Percentiles rank a stretch among this genome's conserved stretches.
These are phyloP conservation scores for Teunomyces tritomae DNA, from an alignment of 805 yeast genomes.

Conservation along the genomic window DNA sequence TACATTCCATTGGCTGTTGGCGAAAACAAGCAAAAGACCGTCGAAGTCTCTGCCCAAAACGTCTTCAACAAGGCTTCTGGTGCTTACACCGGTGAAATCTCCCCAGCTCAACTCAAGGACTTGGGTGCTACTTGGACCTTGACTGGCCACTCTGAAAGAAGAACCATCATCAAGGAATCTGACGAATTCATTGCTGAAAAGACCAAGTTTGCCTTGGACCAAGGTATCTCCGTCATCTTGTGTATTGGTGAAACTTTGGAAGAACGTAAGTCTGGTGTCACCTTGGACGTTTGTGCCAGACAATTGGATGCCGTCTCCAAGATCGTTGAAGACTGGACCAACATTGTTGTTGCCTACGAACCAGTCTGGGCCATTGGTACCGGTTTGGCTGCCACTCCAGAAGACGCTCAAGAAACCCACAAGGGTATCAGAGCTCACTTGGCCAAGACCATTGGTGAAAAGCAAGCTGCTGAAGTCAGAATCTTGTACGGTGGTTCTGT, in stretches of 20 bases:
- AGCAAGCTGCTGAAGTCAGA: constrained; percentile 75
- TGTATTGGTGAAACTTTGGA: constrained; percentile 98
- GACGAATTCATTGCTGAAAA: constrained; percentile 91
- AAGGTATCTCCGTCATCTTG: constrained; percentile 85
- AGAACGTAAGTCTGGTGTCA: constrained; percentile 86
- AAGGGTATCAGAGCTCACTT: constrained; percentile 82
- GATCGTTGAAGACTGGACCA: constrained; percentile 81
- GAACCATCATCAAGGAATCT: constrained; percentile 85
- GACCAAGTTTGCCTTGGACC: constrained; percentile 89
- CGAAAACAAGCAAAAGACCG: constrained; percentile 65
- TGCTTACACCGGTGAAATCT: constrained; percentile 97
- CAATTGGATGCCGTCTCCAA: constrained; percentile 88
- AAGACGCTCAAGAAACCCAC: constrained; percentile 96
- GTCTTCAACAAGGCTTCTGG: constrained; percentile 84
- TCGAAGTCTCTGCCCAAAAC: constrained; percentile 88
- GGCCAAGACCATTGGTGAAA: constrained; percentile 69
- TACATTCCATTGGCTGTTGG: constrained; percentile 77
- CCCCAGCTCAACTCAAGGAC: constrained; percentile 85
- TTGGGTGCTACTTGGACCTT: constrained; percentile 92
- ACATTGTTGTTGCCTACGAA: constrained; percentile 95
- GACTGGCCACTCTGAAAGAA: constrained; percentile 98
- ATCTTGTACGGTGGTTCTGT: constrained; percentile 99
- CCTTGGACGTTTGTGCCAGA: constrained; percentile 82
- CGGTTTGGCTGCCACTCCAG: constrained; percentile 98
- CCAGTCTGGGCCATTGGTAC: constrained; percentile 99